A percentile compares a stretch with the other conserved stretches of the same genome.
Evolutionary conservation across 306 rosid species (phyloP).

Genomic region (Trifolium subterraneum): DNA sequence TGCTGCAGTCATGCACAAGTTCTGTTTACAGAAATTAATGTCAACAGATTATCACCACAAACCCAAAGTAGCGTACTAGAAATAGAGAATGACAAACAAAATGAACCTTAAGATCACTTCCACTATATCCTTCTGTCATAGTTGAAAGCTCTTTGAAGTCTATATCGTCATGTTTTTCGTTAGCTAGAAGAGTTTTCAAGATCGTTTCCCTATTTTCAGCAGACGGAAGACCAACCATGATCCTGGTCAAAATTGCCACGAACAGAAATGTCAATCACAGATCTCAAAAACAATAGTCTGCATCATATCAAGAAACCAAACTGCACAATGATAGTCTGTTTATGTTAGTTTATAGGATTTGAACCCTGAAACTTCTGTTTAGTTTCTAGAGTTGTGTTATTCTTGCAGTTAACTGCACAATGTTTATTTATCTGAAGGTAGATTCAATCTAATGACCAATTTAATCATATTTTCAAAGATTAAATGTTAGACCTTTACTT

Average conservation of each 20-base stretch:
- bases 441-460: neutral
- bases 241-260: conserved; percentile 50
- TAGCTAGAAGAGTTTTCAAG: conserved; percentile 73
- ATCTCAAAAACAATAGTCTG: neutral
- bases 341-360: neutral
- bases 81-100: conserved; percentile 18
- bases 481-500: neutral
- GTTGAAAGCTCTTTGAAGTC: conserved; percentile 78
- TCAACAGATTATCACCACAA: conserved; percentile 5
- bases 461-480: neutral
- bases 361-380: neutral
- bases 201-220: conserved; percentile 75
- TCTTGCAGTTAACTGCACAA: neutral
- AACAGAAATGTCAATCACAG: conserved; percentile 25
- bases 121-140: conserved; percentile 87
- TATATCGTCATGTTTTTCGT: conserved; percentile 67
- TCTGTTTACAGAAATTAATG: conserved; percentile 59
- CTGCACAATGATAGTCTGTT: conserved; percentile 5
- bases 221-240: conserved; percentile 90
- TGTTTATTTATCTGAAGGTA: neutral
- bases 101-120: conserved; percentile 93
- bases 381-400: neutral
- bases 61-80: conserved; percentile 3
- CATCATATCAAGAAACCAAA: conserved; percentile 3
- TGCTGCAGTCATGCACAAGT: conserved; percentile 88